Conservation (phyloP, 305 asterid species). For the Fraxinus baroniana region DNA sequence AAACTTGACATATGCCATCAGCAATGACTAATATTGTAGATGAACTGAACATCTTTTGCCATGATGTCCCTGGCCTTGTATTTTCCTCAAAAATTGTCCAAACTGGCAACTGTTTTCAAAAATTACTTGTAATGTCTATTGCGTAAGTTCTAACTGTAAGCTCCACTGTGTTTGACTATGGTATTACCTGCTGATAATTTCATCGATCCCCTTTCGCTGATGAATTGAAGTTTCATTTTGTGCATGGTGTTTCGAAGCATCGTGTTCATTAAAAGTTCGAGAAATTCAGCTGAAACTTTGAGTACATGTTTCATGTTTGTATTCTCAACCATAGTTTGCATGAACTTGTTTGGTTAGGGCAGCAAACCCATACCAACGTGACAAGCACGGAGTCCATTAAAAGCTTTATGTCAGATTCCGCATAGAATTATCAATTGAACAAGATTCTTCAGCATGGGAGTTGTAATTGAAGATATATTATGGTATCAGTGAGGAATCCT, state of each 20-base stretch:
- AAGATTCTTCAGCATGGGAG: not conserved
- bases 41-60: not conserved
- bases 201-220: not conserved
- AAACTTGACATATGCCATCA: not conserved
- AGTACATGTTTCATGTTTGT: not conserved
- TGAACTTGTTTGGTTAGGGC: not conserved
- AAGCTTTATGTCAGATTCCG: not conserved
- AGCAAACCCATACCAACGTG: not conserved
- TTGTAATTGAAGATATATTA: not conserved
- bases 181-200: not conserved
- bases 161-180: not conserved
- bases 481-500: not conserved
- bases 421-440: not conserved
- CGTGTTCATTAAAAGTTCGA: not conserved
- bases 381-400: not conserved
- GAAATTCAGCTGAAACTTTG: not conserved
- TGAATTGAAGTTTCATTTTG: not conserved
- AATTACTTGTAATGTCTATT: not conserved
- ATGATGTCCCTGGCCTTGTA: not conserved
- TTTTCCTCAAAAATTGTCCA: not conserved
- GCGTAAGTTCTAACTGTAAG: not conserved
- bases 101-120: not conserved
- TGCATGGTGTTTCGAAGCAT: not conserved
- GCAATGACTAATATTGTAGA: not conserved
- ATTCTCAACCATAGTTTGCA: not conserved